A percentile compares a stretch with the other conserved stretches of the same genome.
Evolutionary conservation across 495 filamentous ascomycete genomes (phyloP).

Genomic region (Penicillium daleae): DNA sequence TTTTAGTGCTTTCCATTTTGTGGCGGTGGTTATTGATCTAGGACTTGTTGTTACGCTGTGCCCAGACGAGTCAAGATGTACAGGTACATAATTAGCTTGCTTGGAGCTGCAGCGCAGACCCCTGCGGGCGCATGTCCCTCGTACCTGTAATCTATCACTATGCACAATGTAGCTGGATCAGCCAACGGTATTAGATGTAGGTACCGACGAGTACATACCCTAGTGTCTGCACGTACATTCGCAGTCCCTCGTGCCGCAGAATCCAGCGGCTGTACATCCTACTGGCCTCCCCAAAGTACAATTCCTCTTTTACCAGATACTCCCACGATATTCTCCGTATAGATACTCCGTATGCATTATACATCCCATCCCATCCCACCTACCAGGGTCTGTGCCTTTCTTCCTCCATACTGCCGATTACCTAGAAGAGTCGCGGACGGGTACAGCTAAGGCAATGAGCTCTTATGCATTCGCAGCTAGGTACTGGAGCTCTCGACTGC

Average conservation of each 20-base stretch:
- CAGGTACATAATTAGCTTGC: background rate
- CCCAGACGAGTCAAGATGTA: background rate
- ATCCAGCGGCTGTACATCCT: constrained; percentile 5
- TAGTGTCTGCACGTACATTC: background rate
- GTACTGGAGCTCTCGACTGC: constrained; percentile 2
- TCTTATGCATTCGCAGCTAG: constrained; percentile 28
- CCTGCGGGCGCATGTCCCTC: background rate
- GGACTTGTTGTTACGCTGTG: background rate
- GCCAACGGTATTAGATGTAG: background rate
- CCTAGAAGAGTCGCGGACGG: background rate
- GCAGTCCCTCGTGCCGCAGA: background rate
- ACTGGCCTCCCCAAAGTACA: background rate
- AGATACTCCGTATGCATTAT: background rate
- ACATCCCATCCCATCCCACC: constrained; percentile 11
- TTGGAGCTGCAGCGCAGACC: background rate
- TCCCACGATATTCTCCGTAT: background rate
- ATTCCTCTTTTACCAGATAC: background rate
- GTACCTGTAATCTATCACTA: constrained; percentile 3
- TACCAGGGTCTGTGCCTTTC: background rate
- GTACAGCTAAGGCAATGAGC: background rate
- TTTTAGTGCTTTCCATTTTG: background rate
- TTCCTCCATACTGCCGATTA: background rate
- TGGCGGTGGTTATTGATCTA: background rate
- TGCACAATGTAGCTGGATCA: background rate
- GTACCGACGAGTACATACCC: background rate